Conservation (phyloP, 2,329 filamentous ascomycete genomes). For the Fusarium sacchari region DNA sequence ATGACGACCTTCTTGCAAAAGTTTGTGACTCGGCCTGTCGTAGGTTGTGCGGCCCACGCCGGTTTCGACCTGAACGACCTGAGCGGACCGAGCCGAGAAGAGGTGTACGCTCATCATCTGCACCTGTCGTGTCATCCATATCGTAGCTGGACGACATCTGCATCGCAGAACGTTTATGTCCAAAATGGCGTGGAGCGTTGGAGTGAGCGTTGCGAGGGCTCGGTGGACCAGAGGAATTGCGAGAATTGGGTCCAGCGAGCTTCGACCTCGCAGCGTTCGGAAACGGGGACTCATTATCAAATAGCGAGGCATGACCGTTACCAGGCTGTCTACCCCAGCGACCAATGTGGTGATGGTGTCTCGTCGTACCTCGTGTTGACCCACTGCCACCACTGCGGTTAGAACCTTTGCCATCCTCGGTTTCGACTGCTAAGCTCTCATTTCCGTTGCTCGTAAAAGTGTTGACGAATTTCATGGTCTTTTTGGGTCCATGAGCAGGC, state of each 20-base stretch:
- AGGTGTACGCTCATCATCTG: constrained; percentile 89
- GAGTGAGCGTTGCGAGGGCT: constrained; percentile 70
- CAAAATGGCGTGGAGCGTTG: constrained; percentile 42
- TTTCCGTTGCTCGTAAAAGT: constrained; percentile 72
- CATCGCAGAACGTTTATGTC: constrained; percentile 62
- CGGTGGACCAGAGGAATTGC: constrained; percentile 73
- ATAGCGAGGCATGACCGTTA: constrained; percentile 75
- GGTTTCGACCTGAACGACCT: constrained; percentile 64
- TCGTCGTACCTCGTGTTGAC: constrained; percentile 71
- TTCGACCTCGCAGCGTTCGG: constrained; percentile 73
- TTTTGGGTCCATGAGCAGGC: constrained; percentile 66
- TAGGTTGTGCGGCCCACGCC: constrained; percentile 65
- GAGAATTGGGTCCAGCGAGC: constrained; percentile 64
- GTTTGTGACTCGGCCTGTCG: constrained; percentile 80
- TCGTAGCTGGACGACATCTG: constrained; percentile 76
- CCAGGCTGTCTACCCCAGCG: constrained; percentile 77
- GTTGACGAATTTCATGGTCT: constrained; percentile 96
- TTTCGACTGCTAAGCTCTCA: constrained; percentile 64
- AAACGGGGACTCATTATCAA: constrained; percentile 83
- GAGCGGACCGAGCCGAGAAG: constrained; percentile 73
- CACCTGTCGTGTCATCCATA: constrained; percentile 80
- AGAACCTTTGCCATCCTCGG: constrained; percentile 71
- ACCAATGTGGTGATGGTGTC: constrained; percentile 79
- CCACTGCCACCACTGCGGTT: constrained; percentile 69
- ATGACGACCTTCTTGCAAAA: constrained; percentile 69